A percentile compares a stretch with the other conserved stretches of the same genome.
These are phyloP conservation scores for Epichloe bromicola DNA, from an alignment of 2,329 filamentous ascomycete genomes.

Conservation along the genomic window DNA sequence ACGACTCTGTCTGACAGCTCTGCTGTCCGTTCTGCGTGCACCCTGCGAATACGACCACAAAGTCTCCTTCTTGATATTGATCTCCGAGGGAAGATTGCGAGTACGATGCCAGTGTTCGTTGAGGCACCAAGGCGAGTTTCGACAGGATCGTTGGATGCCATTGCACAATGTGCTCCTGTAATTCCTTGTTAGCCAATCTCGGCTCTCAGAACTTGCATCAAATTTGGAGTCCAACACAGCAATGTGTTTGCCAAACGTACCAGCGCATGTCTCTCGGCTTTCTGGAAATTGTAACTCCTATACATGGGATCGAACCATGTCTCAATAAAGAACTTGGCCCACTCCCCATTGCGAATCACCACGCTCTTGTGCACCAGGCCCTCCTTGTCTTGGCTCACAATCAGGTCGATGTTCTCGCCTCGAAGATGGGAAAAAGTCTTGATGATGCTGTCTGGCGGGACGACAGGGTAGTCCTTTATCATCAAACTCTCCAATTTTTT, in stretches of 20 bases:
- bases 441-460: conserved; percentile 93
- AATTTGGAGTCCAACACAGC: neutral
- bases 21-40: conserved; percentile 48
- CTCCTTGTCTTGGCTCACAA: conserved; percentile 73
- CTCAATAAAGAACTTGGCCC: conserved; percentile 86
- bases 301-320: conserved; percentile 95
- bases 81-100: conserved; percentile 41
- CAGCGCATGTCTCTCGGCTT: conserved; percentile 81
- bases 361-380: conserved; percentile 69
- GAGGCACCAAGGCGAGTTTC: conserved; percentile 79
- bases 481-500: conserved; percentile 61
- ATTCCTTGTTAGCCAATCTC: neutral
- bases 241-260: conserved; percentile 34
- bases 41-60: conserved; percentile 65
- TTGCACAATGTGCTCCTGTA: conserved; percentile 73
- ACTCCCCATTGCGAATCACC: conserved; percentile 70
- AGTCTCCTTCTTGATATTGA: conserved; percentile 70
- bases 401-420: conserved; percentile 63
- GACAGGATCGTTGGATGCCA: conserved; percentile 96
- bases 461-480: conserved; percentile 74
- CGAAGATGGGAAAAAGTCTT: conserved; percentile 80
- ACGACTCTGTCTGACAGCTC: conserved; percentile 62
- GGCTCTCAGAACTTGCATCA: neutral
- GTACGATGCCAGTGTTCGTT: conserved; percentile 73
- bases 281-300: conserved; percentile 89